phyloP scores from a whole-genome alignment of 495 filamentous ascomycete genomes.

The Aspergillus haitiensis region DNA sequence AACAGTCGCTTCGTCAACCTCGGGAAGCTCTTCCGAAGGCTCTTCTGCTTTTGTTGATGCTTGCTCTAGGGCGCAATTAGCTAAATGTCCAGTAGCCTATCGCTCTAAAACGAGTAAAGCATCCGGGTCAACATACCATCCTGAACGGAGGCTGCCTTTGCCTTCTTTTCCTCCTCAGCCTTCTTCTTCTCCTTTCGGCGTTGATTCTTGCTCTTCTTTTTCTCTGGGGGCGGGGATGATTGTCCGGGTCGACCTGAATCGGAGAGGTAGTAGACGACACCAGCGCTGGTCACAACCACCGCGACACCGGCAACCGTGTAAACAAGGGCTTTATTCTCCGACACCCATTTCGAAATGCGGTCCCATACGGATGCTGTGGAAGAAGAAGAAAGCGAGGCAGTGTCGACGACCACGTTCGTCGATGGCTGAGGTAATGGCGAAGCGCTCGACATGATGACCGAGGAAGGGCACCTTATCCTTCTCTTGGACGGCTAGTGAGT shows the following conservation, averaged over 20 bases:
- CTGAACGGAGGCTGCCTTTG: conserved; percentile 46
- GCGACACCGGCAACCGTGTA: conserved; percentile 95
- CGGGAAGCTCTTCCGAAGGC: conserved; percentile 73
- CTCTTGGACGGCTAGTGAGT: conserved; percentile 12
- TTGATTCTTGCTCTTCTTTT: conserved; percentile 64
- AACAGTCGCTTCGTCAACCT: conserved; percentile 79
- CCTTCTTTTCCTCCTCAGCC: conserved; percentile 69
- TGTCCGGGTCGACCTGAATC: conserved; percentile 39
- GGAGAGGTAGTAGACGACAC: conserved; percentile 84
- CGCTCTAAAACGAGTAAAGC: conserved; percentile 1
- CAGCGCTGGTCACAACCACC: conserved; percentile 84
- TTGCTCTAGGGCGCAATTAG: conserved; percentile 40
- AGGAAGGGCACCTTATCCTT: conserved; percentile 22
- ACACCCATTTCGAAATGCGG: conserved; percentile 85
- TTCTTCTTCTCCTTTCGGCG: conserved; percentile 60
- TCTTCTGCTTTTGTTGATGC: conserved; percentile 59
- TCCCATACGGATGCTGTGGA: conserved; percentile 76
- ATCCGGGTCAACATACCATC: conserved; percentile 38
- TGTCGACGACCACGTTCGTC: conserved; percentile 51
- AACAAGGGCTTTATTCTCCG: conserved; percentile 90
- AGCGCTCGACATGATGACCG: conserved; percentile 45
- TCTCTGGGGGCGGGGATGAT: conserved; percentile 32
- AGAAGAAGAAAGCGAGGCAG: conserved; percentile 49
- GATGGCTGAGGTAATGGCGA: conserved; percentile 41
- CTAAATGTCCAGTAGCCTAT: background rate